Evolutionary conservation across 805 yeast species (phyloP).

Genomic region (Candida arabinofermentans): DNA sequence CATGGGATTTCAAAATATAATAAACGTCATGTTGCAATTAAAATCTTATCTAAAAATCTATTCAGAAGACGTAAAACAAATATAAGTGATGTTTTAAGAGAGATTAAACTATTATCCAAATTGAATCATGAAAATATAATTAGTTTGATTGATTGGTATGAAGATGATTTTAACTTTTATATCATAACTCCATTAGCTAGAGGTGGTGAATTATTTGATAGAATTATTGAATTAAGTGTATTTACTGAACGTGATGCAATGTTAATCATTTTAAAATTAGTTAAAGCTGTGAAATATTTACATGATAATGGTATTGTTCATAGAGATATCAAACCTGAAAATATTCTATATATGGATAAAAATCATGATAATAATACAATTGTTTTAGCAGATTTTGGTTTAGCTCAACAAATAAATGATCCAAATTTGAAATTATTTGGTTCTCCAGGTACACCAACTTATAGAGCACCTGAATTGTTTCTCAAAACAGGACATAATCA

Average conservation of each 20-base stretch:
- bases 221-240: conserved; percentile 69
- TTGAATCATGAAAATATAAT: conserved; percentile 79
- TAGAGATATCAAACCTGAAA: conserved; percentile 70
- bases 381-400: conserved; percentile 90
- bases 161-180: conserved; percentile 78
- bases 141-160: conserved; percentile 82
- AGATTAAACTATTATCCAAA: conserved; percentile 58
- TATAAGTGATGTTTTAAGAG: conserved; percentile 65
- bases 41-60: conserved; percentile 79
- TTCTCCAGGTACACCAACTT: conserved; percentile 71
- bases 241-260: conserved; percentile 86
- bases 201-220: conserved; percentile 88
- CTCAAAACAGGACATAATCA: conserved; percentile 37
- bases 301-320: conserved; percentile 71
- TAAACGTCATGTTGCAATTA: conserved; percentile 73
- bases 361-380: conserved; percentile 51
- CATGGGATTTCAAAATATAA: conserved; percentile 47
- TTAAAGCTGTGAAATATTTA: conserved; percentile 69
- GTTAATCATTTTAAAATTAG: conserved; percentile 59
- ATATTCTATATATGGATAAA: conserved; percentile 53
- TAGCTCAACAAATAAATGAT: conserved; percentile 59
- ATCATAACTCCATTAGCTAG: conserved; percentile 87
- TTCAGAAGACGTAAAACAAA: conserved; percentile 78
- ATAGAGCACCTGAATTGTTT: conserved; percentile 91
- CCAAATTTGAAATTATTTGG: conserved; percentile 11